Conservation (phyloP, 108 stramenopile genomes). For the Nitzschia sp. region DNA sequence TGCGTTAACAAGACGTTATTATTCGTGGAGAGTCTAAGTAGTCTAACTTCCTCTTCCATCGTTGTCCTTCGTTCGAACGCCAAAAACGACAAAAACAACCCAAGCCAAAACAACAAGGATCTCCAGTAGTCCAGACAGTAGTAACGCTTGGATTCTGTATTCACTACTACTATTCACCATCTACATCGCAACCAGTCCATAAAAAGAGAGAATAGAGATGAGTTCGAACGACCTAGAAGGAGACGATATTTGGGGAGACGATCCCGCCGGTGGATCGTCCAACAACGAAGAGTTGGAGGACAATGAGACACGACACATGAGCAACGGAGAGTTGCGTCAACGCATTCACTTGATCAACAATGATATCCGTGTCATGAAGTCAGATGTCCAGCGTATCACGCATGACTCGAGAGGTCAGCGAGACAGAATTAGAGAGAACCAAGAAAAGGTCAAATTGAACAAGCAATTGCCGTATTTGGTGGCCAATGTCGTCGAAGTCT, state of each 20-base stretch:
- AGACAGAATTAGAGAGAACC: constrained; percentile 97
- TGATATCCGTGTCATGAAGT: constrained; percentile 96
- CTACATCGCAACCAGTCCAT: not conserved
- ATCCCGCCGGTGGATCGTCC: constrained; percentile 36
- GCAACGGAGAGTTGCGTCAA: constrained; percentile 89
- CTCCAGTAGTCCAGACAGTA: too few relatives aligned
- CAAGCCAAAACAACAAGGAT: not conserved
- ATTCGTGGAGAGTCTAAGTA: too few relatives aligned
- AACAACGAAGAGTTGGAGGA: constrained; percentile 53
- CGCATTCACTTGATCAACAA: constrained; percentile 95
- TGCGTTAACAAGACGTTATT: too few relatives aligned
- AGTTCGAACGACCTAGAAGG: constrained; percentile 84
- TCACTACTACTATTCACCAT: too few relatives aligned
- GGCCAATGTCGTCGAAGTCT: constrained; percentile 95
- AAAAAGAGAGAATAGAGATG: constrained; percentile 35
- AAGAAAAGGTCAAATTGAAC: constrained; percentile 99
- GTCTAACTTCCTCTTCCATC: not conserved
- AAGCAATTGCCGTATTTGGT: constrained; percentile 99
- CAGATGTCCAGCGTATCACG: constrained; percentile 92
- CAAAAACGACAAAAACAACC: too few relatives aligned
- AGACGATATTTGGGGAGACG: constrained; percentile 93
- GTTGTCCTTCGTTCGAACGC: constrained; percentile 1
- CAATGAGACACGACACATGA: constrained; percentile 85
- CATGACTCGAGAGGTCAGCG: constrained; percentile 89
- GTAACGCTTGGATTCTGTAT: too few relatives aligned